Evolutionary conservation across 768 basidiomycete genomes (phyloP).

Genomic region (Rhodotorula sphaerocarpa): DNA sequence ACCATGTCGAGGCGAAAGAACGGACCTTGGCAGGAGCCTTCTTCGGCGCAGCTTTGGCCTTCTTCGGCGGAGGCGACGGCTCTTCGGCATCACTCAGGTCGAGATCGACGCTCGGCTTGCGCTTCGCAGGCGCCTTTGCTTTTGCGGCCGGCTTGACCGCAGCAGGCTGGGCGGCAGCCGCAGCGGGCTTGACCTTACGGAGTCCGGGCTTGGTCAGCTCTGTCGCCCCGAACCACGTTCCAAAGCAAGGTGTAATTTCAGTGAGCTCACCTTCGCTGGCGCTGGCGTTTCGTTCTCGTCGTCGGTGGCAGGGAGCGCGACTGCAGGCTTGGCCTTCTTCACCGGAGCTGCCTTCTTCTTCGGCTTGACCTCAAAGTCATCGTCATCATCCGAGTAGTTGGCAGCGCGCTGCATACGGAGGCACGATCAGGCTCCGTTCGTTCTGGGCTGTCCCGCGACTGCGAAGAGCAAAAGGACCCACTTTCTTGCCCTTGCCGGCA

Average conservation of each 20-base stretch:
- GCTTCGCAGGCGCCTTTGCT: constrained; percentile 41
- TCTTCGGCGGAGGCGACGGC: constrained; percentile 20
- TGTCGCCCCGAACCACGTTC: background rate
- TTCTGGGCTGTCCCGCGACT: no score
- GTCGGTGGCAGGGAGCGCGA: constrained; percentile 45
- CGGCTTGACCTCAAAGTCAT: constrained; percentile 36
- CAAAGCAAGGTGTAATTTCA: constrained; percentile 34
- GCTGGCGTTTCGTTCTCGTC: constrained; percentile 43
- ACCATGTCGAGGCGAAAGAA: no score
- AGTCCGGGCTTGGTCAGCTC: constrained; percentile 15
- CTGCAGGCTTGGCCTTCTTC: constrained; percentile 20
- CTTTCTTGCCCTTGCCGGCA: constrained; percentile 21
- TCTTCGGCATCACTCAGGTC: constrained; percentile 4
- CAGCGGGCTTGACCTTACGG: constrained; percentile 8
- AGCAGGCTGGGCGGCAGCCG: constrained; percentile 4
- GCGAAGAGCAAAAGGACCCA: background rate
- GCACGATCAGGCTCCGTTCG: no score
- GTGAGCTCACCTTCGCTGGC: background rate
- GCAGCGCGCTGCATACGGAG: constrained; percentile 14
- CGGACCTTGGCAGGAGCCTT: constrained; percentile 10
- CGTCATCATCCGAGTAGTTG: constrained; percentile 18
- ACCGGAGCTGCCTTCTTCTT: constrained; percentile 3
- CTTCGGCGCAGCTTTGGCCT: constrained; percentile 2
- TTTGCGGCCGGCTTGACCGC: constrained; percentile 41
- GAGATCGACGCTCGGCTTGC: constrained; percentile 13